Percentiles rank a stretch among this genome's conserved stretches.
phyloP scores from a whole-genome alignment of 2,329 filamentous ascomycete genomes.

The Clonostachys chloroleuca region DNA sequence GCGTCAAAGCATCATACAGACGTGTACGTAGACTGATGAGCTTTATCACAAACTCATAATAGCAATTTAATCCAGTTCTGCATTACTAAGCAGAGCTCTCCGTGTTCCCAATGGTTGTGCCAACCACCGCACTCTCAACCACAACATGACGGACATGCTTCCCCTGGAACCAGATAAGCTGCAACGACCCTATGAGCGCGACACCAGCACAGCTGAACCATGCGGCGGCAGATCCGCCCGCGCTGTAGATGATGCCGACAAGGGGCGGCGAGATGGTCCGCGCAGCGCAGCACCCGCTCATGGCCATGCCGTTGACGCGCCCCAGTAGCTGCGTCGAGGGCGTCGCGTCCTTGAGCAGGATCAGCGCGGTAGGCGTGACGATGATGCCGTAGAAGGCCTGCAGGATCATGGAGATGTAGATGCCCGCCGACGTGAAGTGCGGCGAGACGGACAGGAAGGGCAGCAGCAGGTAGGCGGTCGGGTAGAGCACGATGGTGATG shows the following conservation, averaged over 20 bases:
- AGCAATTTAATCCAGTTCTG: too few species aligned
- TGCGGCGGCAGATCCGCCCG: constrained; percentile 42
- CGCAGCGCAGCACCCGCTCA: constrained; percentile 66
- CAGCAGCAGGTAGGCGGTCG: constrained; percentile 63
- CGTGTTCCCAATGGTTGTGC: too few species aligned
- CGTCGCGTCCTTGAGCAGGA: constrained; percentile 69
- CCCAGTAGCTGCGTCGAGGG: constrained; percentile 59
- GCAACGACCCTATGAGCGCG: constrained; percentile 4
- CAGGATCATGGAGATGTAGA: constrained; percentile 61
- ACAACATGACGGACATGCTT: too few species aligned
- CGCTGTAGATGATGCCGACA: constrained; percentile 62
- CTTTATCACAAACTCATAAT: too few species aligned
- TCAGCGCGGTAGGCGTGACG: constrained; percentile 63
- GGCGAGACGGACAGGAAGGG: constrained; percentile 63
- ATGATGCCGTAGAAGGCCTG: constrained; percentile 67
- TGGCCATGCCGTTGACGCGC: constrained; percentile 68
- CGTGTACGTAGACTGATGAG: too few species aligned
- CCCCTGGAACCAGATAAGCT: too few species aligned
- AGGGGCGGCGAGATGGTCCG: constrained; percentile 67
- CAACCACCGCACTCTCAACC: too few species aligned
- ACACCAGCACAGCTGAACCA: constrained; percentile 29
- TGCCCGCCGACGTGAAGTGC: constrained; percentile 49
- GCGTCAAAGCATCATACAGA: too few species aligned
- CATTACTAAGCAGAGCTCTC: too few species aligned
- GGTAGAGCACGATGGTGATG: constrained; percentile 60